Conservation (phyloP, 2,329 filamentous ascomycete species). For the Helotiales sp. region DNA sequence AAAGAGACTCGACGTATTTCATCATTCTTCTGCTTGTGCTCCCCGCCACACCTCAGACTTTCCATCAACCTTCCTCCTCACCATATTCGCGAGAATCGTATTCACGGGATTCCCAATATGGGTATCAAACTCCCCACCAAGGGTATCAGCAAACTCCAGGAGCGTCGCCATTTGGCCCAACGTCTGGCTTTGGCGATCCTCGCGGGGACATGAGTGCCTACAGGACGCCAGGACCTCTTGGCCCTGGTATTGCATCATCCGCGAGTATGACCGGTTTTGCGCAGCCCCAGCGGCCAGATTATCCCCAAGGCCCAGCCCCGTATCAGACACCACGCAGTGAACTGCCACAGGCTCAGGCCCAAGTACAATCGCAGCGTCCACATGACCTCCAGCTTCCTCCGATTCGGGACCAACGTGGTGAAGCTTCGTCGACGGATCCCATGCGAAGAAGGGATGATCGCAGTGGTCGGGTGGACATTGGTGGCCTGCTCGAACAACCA, state of each 20-base stretch:
- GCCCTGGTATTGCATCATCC: conserved; percentile 40
- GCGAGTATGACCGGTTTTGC: conserved; percentile 53
- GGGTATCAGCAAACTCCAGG: conserved; percentile 32
- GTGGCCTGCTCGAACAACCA: conserved; percentile 64
- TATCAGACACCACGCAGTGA: conserved; percentile 62
- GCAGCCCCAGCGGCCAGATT: conserved; percentile 53
- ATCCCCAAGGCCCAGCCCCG: conserved; percentile 45
- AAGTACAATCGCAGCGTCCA: conserved; percentile 41
- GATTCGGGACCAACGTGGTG: conserved; percentile 46
- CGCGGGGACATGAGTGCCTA: conserved; percentile 38
- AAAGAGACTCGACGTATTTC: conserved; percentile 66
- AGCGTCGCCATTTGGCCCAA: conserved; percentile 33
- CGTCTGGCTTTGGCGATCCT: conserved; percentile 33
- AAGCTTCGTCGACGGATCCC: conserved; percentile 36
- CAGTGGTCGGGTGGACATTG: conserved; percentile 62
- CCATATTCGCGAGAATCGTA: conserved; percentile 38
- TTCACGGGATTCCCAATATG: conserved; percentile 41
- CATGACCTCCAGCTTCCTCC: conserved; percentile 49
- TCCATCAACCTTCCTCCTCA: conserved; percentile 34
- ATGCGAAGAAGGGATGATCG: conserved; percentile 54
- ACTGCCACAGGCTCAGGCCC: conserved; percentile 43
- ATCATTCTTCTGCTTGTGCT: conserved; percentile 52
- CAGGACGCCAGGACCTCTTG: conserved; percentile 34
- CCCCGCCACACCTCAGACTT: conserved; percentile 36
- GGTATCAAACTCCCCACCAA: conserved; percentile 38